A percentile compares a stretch with the other conserved stretches of the same genome.
These are phyloP conservation scores for Neospora caninum DNA, from an alignment of 169 alveolate species.

Conservation along the genomic window DNA sequence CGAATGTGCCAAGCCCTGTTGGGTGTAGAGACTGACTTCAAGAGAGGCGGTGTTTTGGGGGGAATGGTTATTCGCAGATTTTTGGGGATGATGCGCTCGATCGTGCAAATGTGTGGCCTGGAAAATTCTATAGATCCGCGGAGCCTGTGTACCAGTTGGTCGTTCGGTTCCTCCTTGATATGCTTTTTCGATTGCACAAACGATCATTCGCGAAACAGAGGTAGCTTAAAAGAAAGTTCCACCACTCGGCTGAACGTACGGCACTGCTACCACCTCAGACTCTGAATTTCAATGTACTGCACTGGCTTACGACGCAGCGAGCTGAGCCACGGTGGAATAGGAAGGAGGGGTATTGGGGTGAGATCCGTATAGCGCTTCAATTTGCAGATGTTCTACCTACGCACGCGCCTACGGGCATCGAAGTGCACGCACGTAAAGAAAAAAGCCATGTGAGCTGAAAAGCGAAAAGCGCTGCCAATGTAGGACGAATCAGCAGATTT, in stretches of 20 bases:
- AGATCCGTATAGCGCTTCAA: too few relatives aligned
- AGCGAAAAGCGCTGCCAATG: too few relatives aligned
- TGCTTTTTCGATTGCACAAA: background rate
- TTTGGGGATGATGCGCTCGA: background rate
- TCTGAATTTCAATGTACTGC: too few relatives aligned
- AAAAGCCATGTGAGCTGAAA: too few relatives aligned
- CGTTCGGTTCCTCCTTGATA: background rate
- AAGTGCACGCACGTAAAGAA: too few relatives aligned
- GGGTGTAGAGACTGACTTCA: background rate
- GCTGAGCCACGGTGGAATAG: too few relatives aligned
- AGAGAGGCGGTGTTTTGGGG: background rate
- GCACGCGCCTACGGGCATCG: too few relatives aligned
- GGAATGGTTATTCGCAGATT: background rate
- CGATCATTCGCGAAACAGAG: background rate
- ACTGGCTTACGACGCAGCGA: too few relatives aligned
- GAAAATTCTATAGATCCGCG: background rate
- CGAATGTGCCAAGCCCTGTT: background rate
- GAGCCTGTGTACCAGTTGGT: background rate
- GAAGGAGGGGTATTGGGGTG: too few relatives aligned
- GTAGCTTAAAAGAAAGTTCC: background rate
- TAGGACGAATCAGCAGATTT: too few relatives aligned
- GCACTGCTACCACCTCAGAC: too few relatives aligned
- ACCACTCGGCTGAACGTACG: background rate
- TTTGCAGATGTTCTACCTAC: too few relatives aligned
- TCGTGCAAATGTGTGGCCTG: background rate